phyloP scores from a whole-genome alignment of 768 basidiomycete genomes.

The Serendipita sp. region DNA sequence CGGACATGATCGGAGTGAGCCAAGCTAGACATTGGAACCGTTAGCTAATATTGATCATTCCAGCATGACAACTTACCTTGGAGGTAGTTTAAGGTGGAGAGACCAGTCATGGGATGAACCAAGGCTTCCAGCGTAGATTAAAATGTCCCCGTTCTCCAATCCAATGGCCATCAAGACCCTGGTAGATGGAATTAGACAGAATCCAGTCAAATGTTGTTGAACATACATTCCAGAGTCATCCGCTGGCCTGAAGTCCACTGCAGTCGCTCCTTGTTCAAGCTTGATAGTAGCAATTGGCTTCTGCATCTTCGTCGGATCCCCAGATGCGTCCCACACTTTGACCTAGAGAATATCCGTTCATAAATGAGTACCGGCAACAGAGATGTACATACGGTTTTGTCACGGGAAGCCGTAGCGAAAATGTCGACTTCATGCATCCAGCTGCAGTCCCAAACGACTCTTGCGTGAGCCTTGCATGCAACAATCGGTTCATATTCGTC shows the following conservation, averaged over 20 bases:
- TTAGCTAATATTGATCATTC: not conserved
- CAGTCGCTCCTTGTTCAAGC: slow-evolving; percentile 63
- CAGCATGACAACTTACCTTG: slow-evolving; percentile 28
- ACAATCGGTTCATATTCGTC: slow-evolving; percentile 45
- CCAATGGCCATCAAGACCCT: slow-evolving; percentile 63
- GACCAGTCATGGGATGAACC: slow-evolving; percentile 29
- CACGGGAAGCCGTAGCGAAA: slow-evolving; percentile 88
- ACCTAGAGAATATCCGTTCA: slow-evolving; percentile 32
- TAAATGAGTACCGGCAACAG: slow-evolving; percentile 2
- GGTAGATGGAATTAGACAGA: not conserved
- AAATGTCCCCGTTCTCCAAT: slow-evolving; percentile 63
- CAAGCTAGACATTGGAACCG: slow-evolving; percentile 25
- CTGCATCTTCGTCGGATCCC: slow-evolving; percentile 33
- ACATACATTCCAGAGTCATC: slow-evolving; percentile 28
- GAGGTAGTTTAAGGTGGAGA: slow-evolving; percentile 28
- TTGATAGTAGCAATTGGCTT: slow-evolving; percentile 42
- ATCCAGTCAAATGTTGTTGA: not conserved
- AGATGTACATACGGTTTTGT: slow-evolving; percentile 58
- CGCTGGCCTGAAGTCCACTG: slow-evolving; percentile 45
- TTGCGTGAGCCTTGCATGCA: slow-evolving; percentile 67
- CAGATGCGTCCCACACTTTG: slow-evolving; percentile 55
- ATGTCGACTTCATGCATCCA: slow-evolving; percentile 64
- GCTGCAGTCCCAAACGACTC: slow-evolving; percentile 92
- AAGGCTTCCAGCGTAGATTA: slow-evolving; percentile 34
- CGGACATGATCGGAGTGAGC: slow-evolving; percentile 71